These are phyloP conservation scores for Podila clonocystis DNA, from an alignment of 192 early-diverging fungal species.

Conservation along the genomic window DNA sequence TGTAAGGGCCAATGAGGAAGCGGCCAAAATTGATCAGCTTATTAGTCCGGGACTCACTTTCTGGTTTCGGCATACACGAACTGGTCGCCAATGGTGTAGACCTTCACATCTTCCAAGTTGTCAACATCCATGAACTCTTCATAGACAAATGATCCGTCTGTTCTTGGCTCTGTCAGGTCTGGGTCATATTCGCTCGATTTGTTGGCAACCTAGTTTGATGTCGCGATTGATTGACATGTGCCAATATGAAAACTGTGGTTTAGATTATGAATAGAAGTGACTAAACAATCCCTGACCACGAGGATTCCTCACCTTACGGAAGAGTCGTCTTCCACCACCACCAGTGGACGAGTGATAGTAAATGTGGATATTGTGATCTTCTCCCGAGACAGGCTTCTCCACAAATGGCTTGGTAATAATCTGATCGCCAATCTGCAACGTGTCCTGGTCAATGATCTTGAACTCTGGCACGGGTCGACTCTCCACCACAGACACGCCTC, in stretches of 20 bases:
- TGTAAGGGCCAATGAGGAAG: background rate
- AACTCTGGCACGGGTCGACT: constrained; percentile 32
- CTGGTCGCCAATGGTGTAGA: constrained; percentile 89
- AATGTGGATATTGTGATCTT: constrained; percentile 97
- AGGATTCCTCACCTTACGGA: constrained; percentile 68
- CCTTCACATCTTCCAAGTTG: constrained; percentile 95
- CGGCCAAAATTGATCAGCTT: background rate
- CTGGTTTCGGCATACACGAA: constrained; percentile 95
- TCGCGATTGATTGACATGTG: too few species aligned
- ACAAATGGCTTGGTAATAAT: constrained; percentile 92
- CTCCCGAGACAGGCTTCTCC: constrained; percentile 96
- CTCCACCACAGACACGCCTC: constrained; percentile 57
- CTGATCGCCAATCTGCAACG: constrained; percentile 70
- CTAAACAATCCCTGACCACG: background rate
- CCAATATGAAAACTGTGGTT: too few species aligned
- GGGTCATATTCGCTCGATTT: constrained; percentile 91
- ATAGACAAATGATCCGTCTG: constrained; percentile 87
- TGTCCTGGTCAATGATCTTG: constrained; percentile 69
- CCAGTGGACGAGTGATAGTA: constrained; percentile 87
- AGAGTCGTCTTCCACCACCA: constrained; percentile 80
- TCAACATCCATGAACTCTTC: constrained; percentile 94
- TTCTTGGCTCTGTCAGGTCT: constrained; percentile 69
- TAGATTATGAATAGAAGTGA: background rate
- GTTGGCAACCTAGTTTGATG: constrained; percentile 75
- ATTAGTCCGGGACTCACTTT: constrained; percentile 61